These are phyloP conservation scores for Tuber borchii DNA, from an alignment of 495 filamentous ascomycete species.

Conservation along the genomic window DNA sequence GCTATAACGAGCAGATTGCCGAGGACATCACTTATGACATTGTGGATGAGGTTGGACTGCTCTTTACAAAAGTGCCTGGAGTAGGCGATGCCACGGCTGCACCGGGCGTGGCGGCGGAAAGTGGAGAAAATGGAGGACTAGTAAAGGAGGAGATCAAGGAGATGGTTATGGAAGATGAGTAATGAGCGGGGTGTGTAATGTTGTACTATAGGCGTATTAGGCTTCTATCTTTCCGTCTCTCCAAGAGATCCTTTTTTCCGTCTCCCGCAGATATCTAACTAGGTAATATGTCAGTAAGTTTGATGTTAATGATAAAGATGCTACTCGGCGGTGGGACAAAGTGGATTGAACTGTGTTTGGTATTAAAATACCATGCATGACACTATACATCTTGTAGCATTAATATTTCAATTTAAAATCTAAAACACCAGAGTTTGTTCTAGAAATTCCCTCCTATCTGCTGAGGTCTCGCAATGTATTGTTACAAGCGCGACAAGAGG, in stretches of 20 bases:
- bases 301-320: neutral
- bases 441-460: neutral
- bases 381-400: neutral
- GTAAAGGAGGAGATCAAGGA: constrained; percentile 54
- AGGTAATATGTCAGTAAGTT: neutral
- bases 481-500: neutral
- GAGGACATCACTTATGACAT: constrained; percentile 91
- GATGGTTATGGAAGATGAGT: constrained; percentile 58
- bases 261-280: neutral
- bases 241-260: neutral
- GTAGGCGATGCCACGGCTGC: constrained; percentile 43
- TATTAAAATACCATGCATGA: neutral
- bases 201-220: neutral
- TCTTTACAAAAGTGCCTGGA: constrained; percentile 56
- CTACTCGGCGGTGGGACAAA: neutral
- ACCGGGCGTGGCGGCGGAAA: constrained; percentile 42
- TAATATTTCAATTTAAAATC: neutral
- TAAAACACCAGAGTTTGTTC: neutral
- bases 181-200: neutral
- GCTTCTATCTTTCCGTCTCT: neutral
- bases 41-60: constrained; percentile 82
- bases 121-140: constrained; percentile 38
- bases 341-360: neutral
- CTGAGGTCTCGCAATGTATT: neutral
- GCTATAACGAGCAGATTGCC: constrained; percentile 89